Evolutionary conservation across 2,329 filamentous ascomycete genomes (phyloP).

Genomic region (Verticillium isaacii): DNA sequence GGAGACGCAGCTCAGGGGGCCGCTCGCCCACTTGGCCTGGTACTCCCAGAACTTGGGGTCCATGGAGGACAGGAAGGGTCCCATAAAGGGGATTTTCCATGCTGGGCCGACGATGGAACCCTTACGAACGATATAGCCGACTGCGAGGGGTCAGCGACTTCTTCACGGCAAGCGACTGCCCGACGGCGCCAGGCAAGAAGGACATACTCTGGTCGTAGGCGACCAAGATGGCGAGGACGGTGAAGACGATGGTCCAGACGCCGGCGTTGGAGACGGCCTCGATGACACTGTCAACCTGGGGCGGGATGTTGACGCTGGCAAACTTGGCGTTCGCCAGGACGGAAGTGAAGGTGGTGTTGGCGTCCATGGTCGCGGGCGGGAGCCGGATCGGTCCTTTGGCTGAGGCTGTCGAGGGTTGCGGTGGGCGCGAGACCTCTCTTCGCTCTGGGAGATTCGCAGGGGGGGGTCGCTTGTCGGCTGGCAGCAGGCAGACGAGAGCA

Average conservation of each 20-base stretch:
- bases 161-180: neutral
- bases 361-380: slow-evolving; percentile 35
- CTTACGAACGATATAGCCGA: slow-evolving; percentile 70
- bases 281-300: slow-evolving; percentile 52
- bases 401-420: neutral
- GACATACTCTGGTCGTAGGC: slow-evolving; percentile 86
- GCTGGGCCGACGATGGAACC: slow-evolving; percentile 69
- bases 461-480: neutral
- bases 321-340: slow-evolving; percentile 59
- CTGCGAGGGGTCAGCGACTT: slow-evolving; percentile 36
- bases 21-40: slow-evolving; percentile 87
- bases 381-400: neutral
- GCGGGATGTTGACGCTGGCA: slow-evolving; percentile 43
- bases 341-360: slow-evolving; percentile 66
- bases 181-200: neutral
- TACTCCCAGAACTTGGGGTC: slow-evolving; percentile 91
- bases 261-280: slow-evolving; percentile 51
- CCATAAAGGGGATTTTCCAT: slow-evolving; percentile 82
- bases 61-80: slow-evolving; percentile 90
- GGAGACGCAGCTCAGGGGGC: slow-evolving; percentile 90
- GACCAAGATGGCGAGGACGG: slow-evolving; percentile 65
- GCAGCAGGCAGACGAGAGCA: neutral
- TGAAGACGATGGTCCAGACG: slow-evolving; percentile 58
- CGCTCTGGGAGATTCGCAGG: neutral
- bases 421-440: neutral